Evolutionary conservation across 148 eudicot genomes (phyloP).

Genomic region (Limonium bicolor): DNA sequence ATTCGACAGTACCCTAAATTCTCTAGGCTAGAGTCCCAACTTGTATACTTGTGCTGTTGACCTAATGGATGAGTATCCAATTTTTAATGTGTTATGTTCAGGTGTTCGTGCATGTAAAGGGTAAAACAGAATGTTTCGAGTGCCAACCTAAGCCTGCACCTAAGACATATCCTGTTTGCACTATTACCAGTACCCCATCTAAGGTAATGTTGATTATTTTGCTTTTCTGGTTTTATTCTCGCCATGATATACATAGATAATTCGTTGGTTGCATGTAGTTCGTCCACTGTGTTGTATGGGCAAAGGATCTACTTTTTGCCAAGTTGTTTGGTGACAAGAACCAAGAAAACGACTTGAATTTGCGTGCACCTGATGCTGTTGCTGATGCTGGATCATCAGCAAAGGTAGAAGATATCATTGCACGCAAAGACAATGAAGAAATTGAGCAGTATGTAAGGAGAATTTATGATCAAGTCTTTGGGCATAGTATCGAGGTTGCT

Average conservation of each 20-base stretch:
- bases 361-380: conserved; percentile 61
- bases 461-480: conserved; percentile 86
- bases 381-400: conserved; percentile 64
- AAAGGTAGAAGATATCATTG: conserved; percentile 59
- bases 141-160: conserved; percentile 95
- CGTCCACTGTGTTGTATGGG: conserved; percentile 98
- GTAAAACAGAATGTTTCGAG: conserved; percentile 76
- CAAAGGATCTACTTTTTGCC: conserved; percentile 83
- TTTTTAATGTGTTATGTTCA: conserved; percentile 12
- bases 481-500: conserved; percentile 73
- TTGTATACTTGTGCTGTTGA: too few relatives aligned
- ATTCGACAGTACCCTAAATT: too few relatives aligned
- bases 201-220: conserved; percentile 63
- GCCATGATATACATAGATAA: too few relatives aligned
- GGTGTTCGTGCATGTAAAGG: conserved; percentile 89
- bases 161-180: conserved; percentile 88
- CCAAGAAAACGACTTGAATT: conserved; percentile 84
- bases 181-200: conserved; percentile 89
- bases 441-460: conserved; percentile 54
- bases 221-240: too few relatives aligned
- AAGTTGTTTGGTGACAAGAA: conserved; percentile 83
- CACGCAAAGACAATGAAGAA: conserved; percentile 47
- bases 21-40: too few relatives aligned
- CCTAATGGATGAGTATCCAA: too few relatives aligned
- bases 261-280: conserved; percentile 47